Conservation (phyloP, 768 basidiomycete species). For the Suillus bovinus region DNA sequence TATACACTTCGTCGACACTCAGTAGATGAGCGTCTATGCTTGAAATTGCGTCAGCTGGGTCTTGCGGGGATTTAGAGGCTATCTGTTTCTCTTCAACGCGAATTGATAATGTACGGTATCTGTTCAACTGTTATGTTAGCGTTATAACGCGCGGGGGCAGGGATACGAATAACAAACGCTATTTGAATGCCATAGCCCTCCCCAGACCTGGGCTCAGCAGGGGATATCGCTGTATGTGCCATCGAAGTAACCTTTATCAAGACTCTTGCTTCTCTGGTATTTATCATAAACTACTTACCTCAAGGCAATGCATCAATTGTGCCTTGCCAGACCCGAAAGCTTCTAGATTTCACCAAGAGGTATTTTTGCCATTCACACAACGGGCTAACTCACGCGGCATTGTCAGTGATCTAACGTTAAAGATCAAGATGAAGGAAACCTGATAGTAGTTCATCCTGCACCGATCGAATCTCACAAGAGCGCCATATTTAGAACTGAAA, state of each 20-base stretch:
- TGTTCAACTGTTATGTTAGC: slow-evolving; percentile 5
- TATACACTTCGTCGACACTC: slow-evolving; percentile 39
- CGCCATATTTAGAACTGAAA: too few species aligned
- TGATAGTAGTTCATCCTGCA: too few species aligned
- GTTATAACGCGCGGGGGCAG: neutral
- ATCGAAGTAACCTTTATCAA: neutral
- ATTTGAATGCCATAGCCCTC: slow-evolving; percentile 5
- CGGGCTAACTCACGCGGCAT: neutral
- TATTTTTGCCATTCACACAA: slow-evolving; percentile 1
- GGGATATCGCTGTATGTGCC: neutral
- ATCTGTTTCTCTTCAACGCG: slow-evolving; percentile 27
- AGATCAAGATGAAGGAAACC: neutral
- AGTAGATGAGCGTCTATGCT: slow-evolving; percentile 46
- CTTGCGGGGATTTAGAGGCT: slow-evolving; percentile 6
- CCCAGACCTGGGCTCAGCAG: neutral
- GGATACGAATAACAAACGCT: neutral
- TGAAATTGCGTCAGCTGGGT: slow-evolving; percentile 34
- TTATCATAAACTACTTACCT: neutral
- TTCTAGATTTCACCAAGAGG: neutral
- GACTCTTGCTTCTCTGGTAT: neutral
- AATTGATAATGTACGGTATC: slow-evolving; percentile 39
- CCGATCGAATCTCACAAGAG: too few species aligned
- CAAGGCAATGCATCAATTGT: neutral
- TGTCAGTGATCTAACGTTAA: neutral
- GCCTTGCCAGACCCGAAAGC: neutral